Conservation (phyloP, 352 stramenopile species). For the Phytophthora podocarpi region DNA sequence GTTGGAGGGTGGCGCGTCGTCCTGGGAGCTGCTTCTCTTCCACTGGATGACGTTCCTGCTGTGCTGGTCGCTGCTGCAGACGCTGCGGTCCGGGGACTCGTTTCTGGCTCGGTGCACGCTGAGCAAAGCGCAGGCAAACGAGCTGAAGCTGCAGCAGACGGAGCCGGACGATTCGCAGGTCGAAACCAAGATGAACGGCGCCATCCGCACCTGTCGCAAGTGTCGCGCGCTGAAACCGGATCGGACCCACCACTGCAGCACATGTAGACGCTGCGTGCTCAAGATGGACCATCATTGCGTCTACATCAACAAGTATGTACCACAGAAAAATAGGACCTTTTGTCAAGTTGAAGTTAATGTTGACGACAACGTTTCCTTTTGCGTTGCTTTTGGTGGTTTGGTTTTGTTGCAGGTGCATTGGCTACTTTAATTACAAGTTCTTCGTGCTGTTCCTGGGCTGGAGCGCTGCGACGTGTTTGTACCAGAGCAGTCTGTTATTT, state of each 20-base stretch:
- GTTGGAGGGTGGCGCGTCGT: constrained; percentile 27
- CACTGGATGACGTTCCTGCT: constrained; percentile 63
- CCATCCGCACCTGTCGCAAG: constrained; percentile 71
- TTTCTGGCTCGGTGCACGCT: constrained; percentile 47
- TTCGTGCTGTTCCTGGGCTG: constrained; percentile 87
- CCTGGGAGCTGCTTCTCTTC: constrained; percentile 53
- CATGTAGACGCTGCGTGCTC: constrained; percentile 75
- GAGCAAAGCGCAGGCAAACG: constrained; percentile 7
- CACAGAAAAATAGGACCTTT: neutral
- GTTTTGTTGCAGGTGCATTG: constrained; percentile 65
- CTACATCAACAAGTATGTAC: constrained; percentile 88
- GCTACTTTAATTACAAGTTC: constrained; percentile 91
- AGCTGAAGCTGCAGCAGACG: constrained; percentile 6
- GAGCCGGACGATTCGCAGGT: constrained; percentile 25
- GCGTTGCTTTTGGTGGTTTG: neutral
- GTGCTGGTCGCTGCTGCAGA: constrained; percentile 61
- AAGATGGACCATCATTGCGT: constrained; percentile 92
- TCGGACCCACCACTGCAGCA: constrained; percentile 84
- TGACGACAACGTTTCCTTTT: constrained; percentile 3
- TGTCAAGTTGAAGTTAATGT: constrained; percentile 10
- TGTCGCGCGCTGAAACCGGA: constrained; percentile 79
- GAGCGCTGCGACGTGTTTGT: constrained; percentile 71
- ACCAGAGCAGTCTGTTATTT: constrained; percentile 71
- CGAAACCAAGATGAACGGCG: constrained; percentile 78
- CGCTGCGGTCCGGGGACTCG: constrained; percentile 57